Base-by-base conservation (phyloP, 139 green algal genomes). In the Choricystis sp. region DNA sequence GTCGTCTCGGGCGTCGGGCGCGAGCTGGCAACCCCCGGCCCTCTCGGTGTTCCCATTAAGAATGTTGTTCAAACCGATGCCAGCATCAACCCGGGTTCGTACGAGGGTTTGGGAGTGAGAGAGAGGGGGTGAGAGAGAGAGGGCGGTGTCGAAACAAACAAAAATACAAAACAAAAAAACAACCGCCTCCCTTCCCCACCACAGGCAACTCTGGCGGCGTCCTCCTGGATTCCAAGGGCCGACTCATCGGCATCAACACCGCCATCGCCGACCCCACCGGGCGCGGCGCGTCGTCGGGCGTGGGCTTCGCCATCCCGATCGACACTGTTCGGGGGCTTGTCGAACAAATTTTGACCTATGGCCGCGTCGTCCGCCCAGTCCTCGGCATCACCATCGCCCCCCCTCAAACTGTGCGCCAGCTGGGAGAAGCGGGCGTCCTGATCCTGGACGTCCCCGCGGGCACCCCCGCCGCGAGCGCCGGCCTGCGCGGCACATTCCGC, bases 341-440 rank as follows among this genome's bases (percentile, higher is more conserved):
- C 4, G 74, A 81, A 2, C 86, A 94, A 75, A 82, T 94, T 16
- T 76, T 94, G 26, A 68, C 59, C 20, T 86, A 83, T 62, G 86
- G 85, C 22, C 66, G 72, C 0, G 71, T 89, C 24, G 58, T 83
- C 19, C 68, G 84, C 0, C 83, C 88, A 2, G 65, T 90, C n/a
- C 66, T 95, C n/a, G 88, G 89, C 55, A 90, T 96, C 64, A 77
- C 79, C 19, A 91, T 96, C 65, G 89, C 88, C 0, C 86, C 88
- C 60, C 62, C 68, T 24, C 68, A 76, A 65, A 69, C 69, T 0
- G 31, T 81, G 27, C 59, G 77, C 2, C 74, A 83, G 60, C 65
- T 84, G 60, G 69, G 65, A 2, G 48, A 77, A 49, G 56, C 75
- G 58, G 78, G 80, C 1, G 62, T 84, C 1, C 59, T 79, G 25